Base-by-base conservation (phyloP, 768 basidiomycete genomes). In the Lanmaoa rubissima region DNA sequence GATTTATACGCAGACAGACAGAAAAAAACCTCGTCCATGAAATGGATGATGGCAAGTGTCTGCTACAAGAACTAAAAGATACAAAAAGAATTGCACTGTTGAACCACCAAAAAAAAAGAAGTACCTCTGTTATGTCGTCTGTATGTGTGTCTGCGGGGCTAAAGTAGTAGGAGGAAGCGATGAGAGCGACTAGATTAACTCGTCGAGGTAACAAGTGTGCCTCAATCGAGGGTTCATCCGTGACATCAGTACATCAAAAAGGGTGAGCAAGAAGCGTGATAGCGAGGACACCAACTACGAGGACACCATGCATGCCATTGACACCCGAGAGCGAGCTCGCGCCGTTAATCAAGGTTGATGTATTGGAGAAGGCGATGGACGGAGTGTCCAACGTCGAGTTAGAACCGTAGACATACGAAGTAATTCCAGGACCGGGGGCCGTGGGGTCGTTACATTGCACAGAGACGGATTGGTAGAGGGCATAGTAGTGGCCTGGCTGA, bases 401-500 rank as follows among this genome's bases (percentile, higher is more conserved):
- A 42, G 76, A 26, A 57, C 77, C 78, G 62, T 90, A 90, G 10
- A 83, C 76, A 67, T 90, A 90, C 12, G 85, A 85, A 1, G 83
- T 83, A 9, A 81, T 75, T 63, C 80, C 78, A 26, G 79, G 58
- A 13, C 72, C 69, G 1, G 78, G 72, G 6, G 76, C 52, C 3
- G 64, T 51, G 5, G 82, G 72, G 62, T 87, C 84, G 7, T 79
- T 74, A 70, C 90, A 92, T 58, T 82, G 77, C 65, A 92, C 74
- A 21, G 81, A 75, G 51, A 92, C 78, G 5, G 82, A 83, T 61
- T 83, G 73, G 59, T 87, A 75, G 59, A 83, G 74, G 8, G 84
- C 80, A 61, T 86, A 87, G 70, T 89, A 92, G 68, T 91, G 85
- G 44, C 90, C 85, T 81, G 54, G 40, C 1, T 2, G 16, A 39